Evolutionary conservation across 1,139 yeast species (phyloP), one percentile per base, ranked within the genome.

Genomic region (Geotrichum citri-aurantii): DNA sequence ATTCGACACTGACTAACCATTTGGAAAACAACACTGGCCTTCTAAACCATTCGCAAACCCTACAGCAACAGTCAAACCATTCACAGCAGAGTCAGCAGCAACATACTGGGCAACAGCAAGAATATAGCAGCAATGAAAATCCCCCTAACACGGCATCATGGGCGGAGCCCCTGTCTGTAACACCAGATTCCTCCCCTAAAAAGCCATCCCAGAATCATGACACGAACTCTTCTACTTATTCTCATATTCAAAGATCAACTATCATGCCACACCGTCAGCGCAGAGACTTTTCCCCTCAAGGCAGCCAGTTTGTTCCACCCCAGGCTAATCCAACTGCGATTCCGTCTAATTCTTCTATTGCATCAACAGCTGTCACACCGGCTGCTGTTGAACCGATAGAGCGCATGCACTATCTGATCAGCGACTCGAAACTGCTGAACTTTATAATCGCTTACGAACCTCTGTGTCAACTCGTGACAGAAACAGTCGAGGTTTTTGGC

Each of bases 401-500:
- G 49, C 40, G 55, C 50, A 17, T 50, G 4, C 47, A 23, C 2
- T 59, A 59, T 24, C 23, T 59, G 21, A 51, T 59, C 7, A 52
- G 59, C 21, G 59, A 59, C 44, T 33, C 48, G n/a, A 52, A 52
- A 46, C 49, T 59, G 11, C 42, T 55, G 21, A 55, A 51, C 24
- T 26, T 54, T 17, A 42, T 61, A n/a, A 54, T 64, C 14, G 46
- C 52, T 3, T 50, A 51, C 12, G 68, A 65, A 48, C 60, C 62
- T 0, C 62, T 63, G 8, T 64, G 65, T 42, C 33, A 50, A 17
- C 52, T 65, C n/a, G 60, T 64, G 14, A 55, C 56, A 1, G 62
- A 64, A 19, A 55, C 57, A 17, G 62, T 63, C 42, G 65, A 61
- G 40, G 59, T 73, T 8, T 56, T 60, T 0, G 98, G 98, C 0